Evolutionary conservation across 2,329 filamentous ascomycete species (phyloP).

Genomic region (Nothomitra cinnamomea): DNA sequence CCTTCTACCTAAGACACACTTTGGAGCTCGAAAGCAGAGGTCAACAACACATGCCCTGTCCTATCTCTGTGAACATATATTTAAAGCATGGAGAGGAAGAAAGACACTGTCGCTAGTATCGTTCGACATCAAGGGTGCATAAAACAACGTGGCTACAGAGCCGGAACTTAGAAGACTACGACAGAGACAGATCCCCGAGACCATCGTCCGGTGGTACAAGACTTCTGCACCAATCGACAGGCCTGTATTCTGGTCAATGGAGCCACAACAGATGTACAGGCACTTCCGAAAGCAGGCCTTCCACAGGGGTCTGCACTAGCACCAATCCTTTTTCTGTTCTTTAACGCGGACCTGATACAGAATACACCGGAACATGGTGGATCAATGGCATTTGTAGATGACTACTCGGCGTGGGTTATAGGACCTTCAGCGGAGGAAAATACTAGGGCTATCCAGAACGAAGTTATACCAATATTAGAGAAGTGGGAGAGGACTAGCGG

Average conservation of each 20-base stretch:
- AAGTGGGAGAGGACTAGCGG: slow-evolving; percentile 15
- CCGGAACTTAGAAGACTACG: slow-evolving; percentile 19
- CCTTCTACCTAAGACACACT: slow-evolving; percentile 22
- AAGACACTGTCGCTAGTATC: slow-evolving; percentile 20
- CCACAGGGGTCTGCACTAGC: neutral
- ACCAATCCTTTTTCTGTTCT: neutral
- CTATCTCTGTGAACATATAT: slow-evolving; percentile 8
- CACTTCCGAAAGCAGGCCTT: neutral
- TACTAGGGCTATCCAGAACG: slow-evolving; percentile 11
- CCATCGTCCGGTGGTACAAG: slow-evolving; percentile 12
- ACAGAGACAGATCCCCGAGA: slow-evolving; percentile 15
- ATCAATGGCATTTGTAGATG: neutral
- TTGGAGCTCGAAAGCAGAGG: slow-evolving; percentile 21
- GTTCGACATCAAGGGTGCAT: slow-evolving; percentile 26
- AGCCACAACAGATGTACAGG: neutral
- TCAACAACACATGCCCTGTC: slow-evolving; percentile 20
- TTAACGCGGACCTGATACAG: neutral
- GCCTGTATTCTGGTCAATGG: slow-evolving; percentile 12
- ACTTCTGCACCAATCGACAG: slow-evolving; percentile 15
- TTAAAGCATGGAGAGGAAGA: slow-evolving; percentile 17
- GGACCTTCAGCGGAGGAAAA: neutral
- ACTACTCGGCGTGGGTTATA: neutral
- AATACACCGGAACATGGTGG: neutral
- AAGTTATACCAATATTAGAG: slow-evolving; percentile 15
- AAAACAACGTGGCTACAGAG: slow-evolving; percentile 24